Base-by-base conservation (phyloP, 208 protist species). In the Acanthamoeba castellanii region DNA sequence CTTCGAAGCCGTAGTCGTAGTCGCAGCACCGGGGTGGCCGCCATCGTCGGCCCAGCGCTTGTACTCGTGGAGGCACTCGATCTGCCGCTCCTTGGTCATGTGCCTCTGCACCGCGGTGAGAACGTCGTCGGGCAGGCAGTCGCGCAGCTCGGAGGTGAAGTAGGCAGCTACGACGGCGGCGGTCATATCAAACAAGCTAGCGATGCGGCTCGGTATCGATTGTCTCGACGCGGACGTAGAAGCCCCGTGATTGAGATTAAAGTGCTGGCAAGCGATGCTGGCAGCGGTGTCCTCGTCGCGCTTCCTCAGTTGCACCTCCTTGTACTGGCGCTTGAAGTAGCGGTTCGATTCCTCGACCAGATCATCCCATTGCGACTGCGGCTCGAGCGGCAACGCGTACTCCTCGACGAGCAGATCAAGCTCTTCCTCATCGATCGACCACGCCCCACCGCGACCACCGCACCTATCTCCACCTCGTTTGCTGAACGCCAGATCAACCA, bases 301-400 rank as follows among this genome's bases (percentile, higher is more conserved):
- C 11, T 74, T 16, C 25, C 37, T 30, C 25, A 30, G 37, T 13
- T 47, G 55, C 27, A 34, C 59, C n/a, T 92, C 64, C 85, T 92
- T 70, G 85, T 92, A 92, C 85, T 92, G 59, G 42, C 85, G 55
- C 59, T 64, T 72, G 64, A 92, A 92, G 85, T 92, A 92, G 85
- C 85, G 55, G 57, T 92, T 92, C n/a, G 55, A 92, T 32, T 92
- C 85, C 32, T 92, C 85, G 85, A 92, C 59, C 32, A 92, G 59
- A 52, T 92, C 85, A 20, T 92, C 85, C 59, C 47, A 72, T 5
- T 72, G 55, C 55, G 55, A 47, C 85, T 70, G 85, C 64, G 55
- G 59, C 55, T 88, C 85, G 47, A 92, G 64, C 32, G 59, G 85
- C 55, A 92, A 55, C 55, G 27, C 85, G 34, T 57, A 92, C 64